Conservation (phyloP, 2,329 filamentous ascomycete species). For the Colletotrichum tropicale region DNA sequence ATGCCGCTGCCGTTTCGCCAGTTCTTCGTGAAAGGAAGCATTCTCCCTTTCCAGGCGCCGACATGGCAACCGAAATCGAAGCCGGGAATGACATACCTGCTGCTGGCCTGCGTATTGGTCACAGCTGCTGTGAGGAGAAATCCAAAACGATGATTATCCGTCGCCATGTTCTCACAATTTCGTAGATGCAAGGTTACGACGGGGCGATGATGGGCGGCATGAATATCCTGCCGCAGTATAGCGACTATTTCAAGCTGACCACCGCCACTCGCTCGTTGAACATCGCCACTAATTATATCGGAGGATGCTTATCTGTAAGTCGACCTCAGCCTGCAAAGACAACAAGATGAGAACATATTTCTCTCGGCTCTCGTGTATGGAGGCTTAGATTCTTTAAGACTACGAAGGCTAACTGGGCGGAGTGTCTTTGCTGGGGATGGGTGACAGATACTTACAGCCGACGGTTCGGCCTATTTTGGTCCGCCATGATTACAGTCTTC, state of each 20-base stretch:
- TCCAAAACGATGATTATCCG: not conserved
- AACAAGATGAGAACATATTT: not conserved
- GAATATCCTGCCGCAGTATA: slow-evolving; percentile 3
- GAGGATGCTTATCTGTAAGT: not conserved
- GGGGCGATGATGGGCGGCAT: slow-evolving; percentile 2
- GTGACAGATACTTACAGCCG: not conserved
- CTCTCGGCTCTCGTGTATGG: not conserved
- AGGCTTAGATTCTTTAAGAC: not conserved
- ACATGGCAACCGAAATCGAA: slow-evolving; percentile 1
- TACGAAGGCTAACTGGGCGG: not conserved
- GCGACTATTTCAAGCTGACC: not conserved
- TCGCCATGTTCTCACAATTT: not conserved
- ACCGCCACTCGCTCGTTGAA: not conserved
- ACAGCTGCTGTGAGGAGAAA: not conserved
- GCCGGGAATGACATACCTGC: not conserved
- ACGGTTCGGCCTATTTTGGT: not conserved
- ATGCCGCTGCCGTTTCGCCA: not conserved
- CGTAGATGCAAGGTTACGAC: not conserved
- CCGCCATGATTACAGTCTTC: not conserved
- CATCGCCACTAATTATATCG: not conserved
- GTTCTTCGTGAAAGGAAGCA: not conserved
- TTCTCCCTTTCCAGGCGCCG: not conserved
- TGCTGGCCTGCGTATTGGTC: not conserved
- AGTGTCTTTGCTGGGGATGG: not conserved
- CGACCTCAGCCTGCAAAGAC: not conserved